Conservation (phyloP, 306 rosid species). For the Vachellia collinsii region DNA sequence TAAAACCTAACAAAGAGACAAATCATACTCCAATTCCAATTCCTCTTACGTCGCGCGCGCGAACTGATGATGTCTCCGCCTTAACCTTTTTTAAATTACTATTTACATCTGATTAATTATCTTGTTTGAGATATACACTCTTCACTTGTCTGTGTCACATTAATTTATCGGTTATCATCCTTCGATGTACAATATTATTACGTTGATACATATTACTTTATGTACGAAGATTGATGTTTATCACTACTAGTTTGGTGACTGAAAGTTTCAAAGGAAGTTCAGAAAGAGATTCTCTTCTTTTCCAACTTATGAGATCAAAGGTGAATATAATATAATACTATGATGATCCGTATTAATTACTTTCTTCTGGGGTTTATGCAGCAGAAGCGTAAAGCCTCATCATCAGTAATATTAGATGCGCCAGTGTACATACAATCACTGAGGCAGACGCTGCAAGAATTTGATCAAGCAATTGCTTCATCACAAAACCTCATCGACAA, state of each 20-base stretch:
- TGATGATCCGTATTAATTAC: background rate
- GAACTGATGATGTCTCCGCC: background rate
- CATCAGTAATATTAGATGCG: constrained; percentile 51
- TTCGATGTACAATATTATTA: too few species aligned
- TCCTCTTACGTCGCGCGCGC: background rate
- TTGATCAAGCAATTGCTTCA: constrained; percentile 36
- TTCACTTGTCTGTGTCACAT: too few species aligned
- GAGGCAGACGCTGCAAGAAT: constrained; percentile 45
- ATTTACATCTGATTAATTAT: background rate
- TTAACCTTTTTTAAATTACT: background rate
- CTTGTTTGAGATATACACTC: too few species aligned
- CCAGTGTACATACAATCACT: constrained; percentile 44
- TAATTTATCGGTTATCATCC: too few species aligned
- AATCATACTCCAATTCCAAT: background rate
- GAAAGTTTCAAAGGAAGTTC: too few species aligned
- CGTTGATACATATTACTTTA: background rate
- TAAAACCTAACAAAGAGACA: background rate
- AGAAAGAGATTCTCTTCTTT: background rate
- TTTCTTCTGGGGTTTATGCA: background rate
- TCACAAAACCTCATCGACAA: constrained; percentile 23
- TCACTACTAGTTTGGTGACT: background rate
- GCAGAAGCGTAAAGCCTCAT: constrained; percentile 44
- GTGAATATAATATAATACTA: background rate
- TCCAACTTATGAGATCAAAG: background rate
- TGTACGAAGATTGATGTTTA: background rate